These are phyloP conservation scores for Primulina eburnea DNA, from an alignment of 257 asterid species.

Conservation along the genomic window DNA sequence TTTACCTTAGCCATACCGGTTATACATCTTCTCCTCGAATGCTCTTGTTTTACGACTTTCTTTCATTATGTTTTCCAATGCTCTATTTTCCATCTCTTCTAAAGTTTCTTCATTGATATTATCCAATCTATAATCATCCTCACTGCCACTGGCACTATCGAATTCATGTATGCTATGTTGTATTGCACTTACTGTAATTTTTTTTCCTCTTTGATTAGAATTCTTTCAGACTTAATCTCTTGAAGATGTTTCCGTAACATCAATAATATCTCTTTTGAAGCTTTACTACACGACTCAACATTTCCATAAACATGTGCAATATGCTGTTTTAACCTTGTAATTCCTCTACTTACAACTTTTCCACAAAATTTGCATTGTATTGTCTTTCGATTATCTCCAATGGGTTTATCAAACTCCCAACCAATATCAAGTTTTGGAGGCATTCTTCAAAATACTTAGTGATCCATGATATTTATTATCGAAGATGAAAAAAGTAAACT, in stretches of 20 bases:
- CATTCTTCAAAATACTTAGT: neutral
- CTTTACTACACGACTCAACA: too few species aligned
- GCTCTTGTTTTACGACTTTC: neutral
- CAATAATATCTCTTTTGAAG: too few species aligned
- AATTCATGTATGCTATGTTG: neutral
- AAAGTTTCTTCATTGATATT: neutral
- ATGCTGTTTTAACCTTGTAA: too few species aligned
- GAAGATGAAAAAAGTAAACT: too few species aligned
- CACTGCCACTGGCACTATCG: neutral
- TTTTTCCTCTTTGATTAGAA: too few species aligned
- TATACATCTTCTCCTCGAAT: neutral
- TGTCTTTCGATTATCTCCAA: neutral
- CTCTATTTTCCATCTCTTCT: neutral
- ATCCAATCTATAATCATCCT: neutral
- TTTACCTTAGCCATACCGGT: neutral
- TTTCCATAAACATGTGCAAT: too few species aligned
- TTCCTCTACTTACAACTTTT: neutral
- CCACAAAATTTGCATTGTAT: neutral
- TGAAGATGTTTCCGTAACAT: too few species aligned
- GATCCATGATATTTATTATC: too few species aligned
- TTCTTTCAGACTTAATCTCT: too few species aligned
- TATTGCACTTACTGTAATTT: neutral
- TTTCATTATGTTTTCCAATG: neutral
- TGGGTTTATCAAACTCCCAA: neutral
- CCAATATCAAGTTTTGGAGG: neutral